These are phyloP conservation scores for Fraxinus velutina DNA, from an alignment of 305 asterid genomes.

Conservation along the genomic window DNA sequence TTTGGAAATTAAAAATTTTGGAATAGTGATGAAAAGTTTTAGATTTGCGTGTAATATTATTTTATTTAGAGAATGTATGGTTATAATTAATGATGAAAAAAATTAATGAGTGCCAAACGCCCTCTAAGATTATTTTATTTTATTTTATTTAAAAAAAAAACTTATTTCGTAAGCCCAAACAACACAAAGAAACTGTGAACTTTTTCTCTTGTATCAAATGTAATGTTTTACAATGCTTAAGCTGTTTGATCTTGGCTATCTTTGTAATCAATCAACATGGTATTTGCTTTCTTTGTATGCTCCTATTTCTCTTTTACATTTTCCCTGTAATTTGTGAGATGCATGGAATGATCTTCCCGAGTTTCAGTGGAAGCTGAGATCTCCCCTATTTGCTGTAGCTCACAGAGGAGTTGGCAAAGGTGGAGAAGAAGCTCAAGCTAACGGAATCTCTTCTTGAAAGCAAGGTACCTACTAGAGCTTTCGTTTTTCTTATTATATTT, in stretches of 20 bases:
- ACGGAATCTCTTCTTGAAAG: conserved; percentile 85
- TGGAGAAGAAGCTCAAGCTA: conserved; percentile 82
- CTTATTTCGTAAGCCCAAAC: neutral
- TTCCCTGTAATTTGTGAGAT: neutral
- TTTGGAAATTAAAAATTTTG: no score
- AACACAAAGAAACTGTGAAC: neutral
- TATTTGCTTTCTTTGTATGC: conserved; percentile 13
- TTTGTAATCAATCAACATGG: neutral
- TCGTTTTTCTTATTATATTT: conserved; percentile 2
- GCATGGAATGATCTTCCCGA: conserved; percentile 8
- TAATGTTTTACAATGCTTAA: neutral
- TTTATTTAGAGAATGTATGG: no score
- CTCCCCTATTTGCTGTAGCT: conserved; percentile 46
- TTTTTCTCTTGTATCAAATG: neutral
- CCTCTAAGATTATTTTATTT: no score
- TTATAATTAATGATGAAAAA: no score
- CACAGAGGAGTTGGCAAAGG: conserved; percentile 80
- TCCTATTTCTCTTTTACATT: neutral
- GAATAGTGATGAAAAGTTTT: no score
- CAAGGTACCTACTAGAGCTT: conserved; percentile 56
- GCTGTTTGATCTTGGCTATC: neutral
- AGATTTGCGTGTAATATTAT: no score
- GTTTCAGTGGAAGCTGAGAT: conserved; percentile 31
- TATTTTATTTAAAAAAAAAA: no score
- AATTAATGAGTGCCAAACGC: no score